Evolutionary conservation across 768 basidiomycete species (phyloP).

Genomic region (Favolaschia claudopus): DNA sequence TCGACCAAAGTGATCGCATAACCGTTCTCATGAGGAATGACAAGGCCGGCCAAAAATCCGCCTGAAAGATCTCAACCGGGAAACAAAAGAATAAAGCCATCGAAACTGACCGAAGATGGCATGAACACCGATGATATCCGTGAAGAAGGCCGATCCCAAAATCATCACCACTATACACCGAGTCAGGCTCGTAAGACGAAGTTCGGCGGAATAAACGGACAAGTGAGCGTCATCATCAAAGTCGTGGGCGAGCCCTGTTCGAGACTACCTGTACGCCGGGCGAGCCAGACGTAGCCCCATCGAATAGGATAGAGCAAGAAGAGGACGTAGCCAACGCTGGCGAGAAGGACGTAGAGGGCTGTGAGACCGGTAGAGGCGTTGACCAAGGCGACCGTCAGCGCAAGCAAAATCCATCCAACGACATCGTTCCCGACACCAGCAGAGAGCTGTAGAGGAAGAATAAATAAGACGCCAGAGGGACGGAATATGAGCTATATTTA

Average conservation of each 20-base stretch:
- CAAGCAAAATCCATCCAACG: slow-evolving; percentile 86
- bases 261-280: slow-evolving; percentile 70
- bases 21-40: slow-evolving; percentile 85
- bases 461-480: no score
- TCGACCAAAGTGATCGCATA: slow-evolving; percentile 83
- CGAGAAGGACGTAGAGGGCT: slow-evolving; percentile 83
- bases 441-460: no score
- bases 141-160: slow-evolving; percentile 81
- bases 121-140: slow-evolving; percentile 85
- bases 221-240: slow-evolving; percentile 78
- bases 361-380: slow-evolving; percentile 78
- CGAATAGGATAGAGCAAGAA: slow-evolving; percentile 71
- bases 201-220: no score
- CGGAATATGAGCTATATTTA: no score
- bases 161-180: no score
- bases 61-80: slow-evolving; percentile 50
- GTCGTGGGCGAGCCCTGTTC: slow-evolving; percentile 77
- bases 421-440: slow-evolving; percentile 84
- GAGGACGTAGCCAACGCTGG: slow-evolving; percentile 67
- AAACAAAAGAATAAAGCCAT: slow-evolving; percentile 3
- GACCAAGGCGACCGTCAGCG: slow-evolving; percentile 83
- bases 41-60: slow-evolving; percentile 82
- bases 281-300: slow-evolving; percentile 73
- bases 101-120: slow-evolving; percentile 62
- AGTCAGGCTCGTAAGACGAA: no score